Evolutionary conservation across 306 rosid species (phyloP), one percentile per base, ranked within the genome.

Genomic region (Citrullus colocynthis): DNA sequence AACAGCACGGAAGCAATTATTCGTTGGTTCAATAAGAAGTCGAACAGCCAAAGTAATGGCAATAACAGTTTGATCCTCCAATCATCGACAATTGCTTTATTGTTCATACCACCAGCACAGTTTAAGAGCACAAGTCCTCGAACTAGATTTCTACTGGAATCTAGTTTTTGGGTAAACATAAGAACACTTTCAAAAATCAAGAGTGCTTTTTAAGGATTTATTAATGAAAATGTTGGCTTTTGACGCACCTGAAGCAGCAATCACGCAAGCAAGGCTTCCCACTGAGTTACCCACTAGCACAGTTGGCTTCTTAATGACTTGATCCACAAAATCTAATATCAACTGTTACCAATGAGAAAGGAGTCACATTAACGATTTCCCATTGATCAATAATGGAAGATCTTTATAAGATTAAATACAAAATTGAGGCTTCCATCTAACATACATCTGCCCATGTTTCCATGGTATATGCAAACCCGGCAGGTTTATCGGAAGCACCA

Each of bases 101-200:
- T 94, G 83, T 94, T 94, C 98, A 94, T 94, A 61, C 98, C 97
- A 76, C 98, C 98, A 10, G 97, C 85, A 78, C 98, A 91, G 74
- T 94, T 94, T 51, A 94, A 79, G 65, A 94, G 88, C 77, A 89
- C 97, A 57, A 90, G 84, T 62, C 93, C 98, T 84, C 84, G 87
- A 64, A 94, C 96, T 34, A 83, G 84, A 51, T 81, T 82, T 74
- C 82, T 83, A 44, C 81, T 86, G 81, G 96, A 85, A 82, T 90
- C 98, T 89, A 24, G 14, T 78, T 48, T 61, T 44, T 42, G 9
- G 12, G 36, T 7, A 42, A 70, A 70, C 11, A 70, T 10, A 42
- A 16, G 13, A 20, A 44, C 20, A 45, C 11, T 14, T 44, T 6
- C 0, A 13, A 12, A 70, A 45, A 70, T 21, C n/a, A 20, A 70